These are phyloP conservation scores for Yamadazyma triangularis DNA, from an alignment of 1,139 yeast species.

Conservation along the genomic window DNA sequence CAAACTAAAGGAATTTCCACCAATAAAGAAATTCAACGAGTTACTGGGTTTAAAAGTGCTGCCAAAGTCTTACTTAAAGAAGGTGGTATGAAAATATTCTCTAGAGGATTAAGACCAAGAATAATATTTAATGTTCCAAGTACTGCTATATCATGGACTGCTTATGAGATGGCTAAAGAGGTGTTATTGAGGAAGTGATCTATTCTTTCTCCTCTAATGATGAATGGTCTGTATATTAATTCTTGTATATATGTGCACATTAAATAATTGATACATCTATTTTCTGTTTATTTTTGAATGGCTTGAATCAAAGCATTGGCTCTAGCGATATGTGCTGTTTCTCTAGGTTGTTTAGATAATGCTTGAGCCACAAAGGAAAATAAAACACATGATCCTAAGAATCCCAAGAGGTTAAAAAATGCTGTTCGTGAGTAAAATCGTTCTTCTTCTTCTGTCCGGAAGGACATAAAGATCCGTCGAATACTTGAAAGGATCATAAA, in stretches of 20 bases:
- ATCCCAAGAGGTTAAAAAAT: conserved; percentile 77
- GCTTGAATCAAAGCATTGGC: conserved; percentile 24
- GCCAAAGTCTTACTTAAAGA: conserved; percentile 60
- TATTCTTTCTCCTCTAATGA: too few relatives aligned
- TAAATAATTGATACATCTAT: too few relatives aligned
- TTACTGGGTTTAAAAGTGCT: conserved; percentile 71
- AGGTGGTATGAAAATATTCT: conserved; percentile 69
- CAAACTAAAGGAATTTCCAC: conserved; percentile 68
- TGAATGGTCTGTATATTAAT: background rate
- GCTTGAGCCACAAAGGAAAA: conserved; percentile 79
- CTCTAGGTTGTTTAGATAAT: conserved; percentile 37
- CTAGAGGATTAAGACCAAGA: conserved; percentile 87
- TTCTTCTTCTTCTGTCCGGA: conserved; percentile 84
- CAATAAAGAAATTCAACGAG: conserved; percentile 48
- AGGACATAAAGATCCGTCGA: conserved; percentile 74
- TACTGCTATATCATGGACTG: conserved; percentile 97
- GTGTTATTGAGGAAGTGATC: conserved; percentile 29
- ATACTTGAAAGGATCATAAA: conserved; percentile 61
- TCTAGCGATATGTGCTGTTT: conserved; percentile 29
- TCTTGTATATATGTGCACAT: background rate
- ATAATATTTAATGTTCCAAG: conserved; percentile 92
- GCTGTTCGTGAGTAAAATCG: conserved; percentile 72
- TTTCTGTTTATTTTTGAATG: conserved; percentile 10
- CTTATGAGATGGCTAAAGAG: conserved; percentile 95
- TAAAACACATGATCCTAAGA: conserved; percentile 73